phyloP scores from a whole-genome alignment of 192 early-diverging fungal species.

The Phycomyces blakesleeanus region DNA sequence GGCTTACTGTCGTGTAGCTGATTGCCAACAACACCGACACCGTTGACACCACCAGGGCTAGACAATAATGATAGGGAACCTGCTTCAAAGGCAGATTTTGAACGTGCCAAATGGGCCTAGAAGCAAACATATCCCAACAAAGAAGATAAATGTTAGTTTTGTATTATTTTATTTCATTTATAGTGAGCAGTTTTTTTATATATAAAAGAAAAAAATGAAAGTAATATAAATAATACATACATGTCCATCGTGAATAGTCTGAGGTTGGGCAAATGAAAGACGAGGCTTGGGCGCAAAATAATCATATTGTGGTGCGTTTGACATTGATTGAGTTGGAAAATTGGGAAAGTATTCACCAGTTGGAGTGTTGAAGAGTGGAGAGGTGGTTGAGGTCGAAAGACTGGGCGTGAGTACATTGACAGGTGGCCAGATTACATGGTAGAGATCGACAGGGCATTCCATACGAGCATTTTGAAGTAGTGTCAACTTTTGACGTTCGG shows the following conservation, averaged over 20 bases:
- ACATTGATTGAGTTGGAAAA: neutral
- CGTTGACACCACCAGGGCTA: too few relatives aligned
- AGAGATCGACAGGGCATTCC: constrained; percentile 9
- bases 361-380: neutral
- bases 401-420: neutral
- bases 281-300: neutral
- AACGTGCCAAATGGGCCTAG: neutral
- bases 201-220: too few relatives aligned
- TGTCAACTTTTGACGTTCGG: constrained; percentile 63
- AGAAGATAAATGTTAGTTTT: neutral
- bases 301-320: neutral
- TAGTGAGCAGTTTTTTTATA: too few relatives aligned
- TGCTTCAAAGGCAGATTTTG: neutral
- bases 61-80: neutral
- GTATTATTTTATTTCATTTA: too few relatives aligned
- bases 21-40: neutral
- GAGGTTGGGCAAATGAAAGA: neutral
- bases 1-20: neutral
- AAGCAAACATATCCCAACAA: neutral
- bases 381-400: neutral
- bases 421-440: neutral
- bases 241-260: neutral
- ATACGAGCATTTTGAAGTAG: constrained; percentile 23
- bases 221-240: too few relatives aligned
- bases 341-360: neutral